These are phyloP conservation scores for Dionaea muscipula DNA, from an alignment of 179 eudicot genomes.

Conservation along the genomic window DNA sequence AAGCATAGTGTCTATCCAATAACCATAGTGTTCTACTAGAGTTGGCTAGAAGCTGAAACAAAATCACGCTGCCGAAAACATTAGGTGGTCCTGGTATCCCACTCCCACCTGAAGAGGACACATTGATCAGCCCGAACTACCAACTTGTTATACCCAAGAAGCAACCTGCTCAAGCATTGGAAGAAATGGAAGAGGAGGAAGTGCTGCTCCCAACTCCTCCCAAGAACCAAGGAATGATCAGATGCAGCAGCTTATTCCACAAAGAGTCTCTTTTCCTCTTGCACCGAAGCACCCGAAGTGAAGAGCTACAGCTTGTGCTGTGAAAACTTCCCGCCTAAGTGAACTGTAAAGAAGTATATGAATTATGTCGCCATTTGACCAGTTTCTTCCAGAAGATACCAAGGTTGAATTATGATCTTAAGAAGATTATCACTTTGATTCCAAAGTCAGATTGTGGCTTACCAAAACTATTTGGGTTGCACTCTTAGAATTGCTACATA, in stretches of 20 bases:
- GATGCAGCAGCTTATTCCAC: conserved; percentile 37
- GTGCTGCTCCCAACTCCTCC: conserved; percentile 44
- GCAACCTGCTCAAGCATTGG: conserved; percentile 24
- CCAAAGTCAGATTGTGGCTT: too few species aligned
- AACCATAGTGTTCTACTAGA: conserved; percentile 73
- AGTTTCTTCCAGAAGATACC: too few species aligned
- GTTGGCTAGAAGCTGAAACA: conserved; percentile 75
- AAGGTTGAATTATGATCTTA: too few species aligned
- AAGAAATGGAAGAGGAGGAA: conserved; percentile 23
- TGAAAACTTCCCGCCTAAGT: too few species aligned
- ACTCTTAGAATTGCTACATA: too few species aligned
- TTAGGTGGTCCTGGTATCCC: conserved; percentile 52
- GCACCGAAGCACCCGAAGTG: conserved; percentile 51
- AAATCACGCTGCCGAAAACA: conserved; percentile 65
- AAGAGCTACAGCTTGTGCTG: conserved; percentile 1
- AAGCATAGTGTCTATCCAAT: too few species aligned
- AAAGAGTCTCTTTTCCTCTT: conserved; percentile 64
- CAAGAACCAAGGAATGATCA: conserved; percentile 48
- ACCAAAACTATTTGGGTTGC: too few species aligned
- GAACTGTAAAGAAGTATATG: conserved; percentile 39
- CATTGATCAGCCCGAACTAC: conserved; percentile 76
- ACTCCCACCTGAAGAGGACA: conserved; percentile 87
- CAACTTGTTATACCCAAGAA: conserved; percentile 57
- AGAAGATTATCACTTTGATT: too few species aligned
- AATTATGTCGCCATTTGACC: too few species aligned